These are phyloP conservation scores for Keithomyces neogunnii DNA, from an alignment of 2,329 filamentous ascomycete genomes.

Conservation along the genomic window DNA sequence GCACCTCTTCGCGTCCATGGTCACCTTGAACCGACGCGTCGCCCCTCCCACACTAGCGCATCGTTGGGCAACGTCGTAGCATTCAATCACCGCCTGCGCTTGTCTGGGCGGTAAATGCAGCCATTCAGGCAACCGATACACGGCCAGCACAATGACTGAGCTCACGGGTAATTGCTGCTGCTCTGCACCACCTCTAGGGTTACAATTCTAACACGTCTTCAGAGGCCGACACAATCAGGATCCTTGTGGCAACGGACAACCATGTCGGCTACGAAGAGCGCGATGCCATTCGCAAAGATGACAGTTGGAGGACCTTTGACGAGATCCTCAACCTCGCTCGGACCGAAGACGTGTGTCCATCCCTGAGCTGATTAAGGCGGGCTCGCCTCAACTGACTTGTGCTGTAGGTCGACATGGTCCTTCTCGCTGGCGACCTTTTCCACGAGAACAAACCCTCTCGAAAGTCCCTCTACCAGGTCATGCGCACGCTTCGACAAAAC, in stretches of 20 bases:
- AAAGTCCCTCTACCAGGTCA: constrained; percentile 95
- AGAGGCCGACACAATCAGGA: constrained; percentile 79
- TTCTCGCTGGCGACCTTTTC: constrained; percentile 90
- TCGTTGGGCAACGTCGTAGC: too few species aligned
- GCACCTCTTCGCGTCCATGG: constrained; percentile 16
- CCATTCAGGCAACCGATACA: constrained; percentile 3
- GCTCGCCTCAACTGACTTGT: not conserved
- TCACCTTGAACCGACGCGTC: too few species aligned
- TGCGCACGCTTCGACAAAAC: constrained; percentile 87
- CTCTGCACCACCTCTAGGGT: not conserved
- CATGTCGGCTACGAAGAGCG: constrained; percentile 96
- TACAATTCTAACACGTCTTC: not conserved
- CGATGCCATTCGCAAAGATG: constrained; percentile 87
- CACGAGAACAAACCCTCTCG: constrained; percentile 97
- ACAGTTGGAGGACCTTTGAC: constrained; percentile 94
- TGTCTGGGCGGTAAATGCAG: not conserved
- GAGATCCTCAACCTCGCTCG: constrained; percentile 88
- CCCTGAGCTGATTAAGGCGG: not conserved
- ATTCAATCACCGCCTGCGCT: too few species aligned
- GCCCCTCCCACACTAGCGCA: too few species aligned
- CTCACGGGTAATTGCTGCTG: constrained; percentile 2
- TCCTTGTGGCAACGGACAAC: constrained; percentile 90
- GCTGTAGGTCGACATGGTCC: constrained; percentile 78
- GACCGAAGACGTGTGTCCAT: constrained; percentile 57
- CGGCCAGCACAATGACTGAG: constrained; percentile 5